Conservation (phyloP, 2,329 filamentous ascomycete species). For the Fusarium pininemorale region DNA sequence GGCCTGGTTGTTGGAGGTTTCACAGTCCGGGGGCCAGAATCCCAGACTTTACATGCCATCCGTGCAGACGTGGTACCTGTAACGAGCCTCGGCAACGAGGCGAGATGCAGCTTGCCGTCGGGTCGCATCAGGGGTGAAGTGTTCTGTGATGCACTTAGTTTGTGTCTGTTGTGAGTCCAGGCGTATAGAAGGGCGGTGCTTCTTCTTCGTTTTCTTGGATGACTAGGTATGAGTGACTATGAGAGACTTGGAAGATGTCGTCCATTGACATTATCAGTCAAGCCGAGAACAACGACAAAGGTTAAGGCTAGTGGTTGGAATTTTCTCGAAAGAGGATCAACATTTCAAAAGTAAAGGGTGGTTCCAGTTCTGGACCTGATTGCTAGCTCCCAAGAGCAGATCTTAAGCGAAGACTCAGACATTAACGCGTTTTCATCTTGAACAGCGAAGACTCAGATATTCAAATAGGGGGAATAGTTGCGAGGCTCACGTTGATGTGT, state of each 20-base stretch:
- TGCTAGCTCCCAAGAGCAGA: not conserved
- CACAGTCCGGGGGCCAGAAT: conserved; percentile 1
- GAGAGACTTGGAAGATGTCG: not conserved
- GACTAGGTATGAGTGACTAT: not conserved
- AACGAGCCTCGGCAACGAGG: conserved; percentile 32
- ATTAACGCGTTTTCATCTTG: not conserved
- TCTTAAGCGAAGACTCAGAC: not conserved
- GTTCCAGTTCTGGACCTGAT: not conserved
- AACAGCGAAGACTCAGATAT: not conserved
- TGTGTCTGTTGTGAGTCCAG: not conserved
- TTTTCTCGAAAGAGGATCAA: not conserved
- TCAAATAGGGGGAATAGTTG: conserved; percentile 14
- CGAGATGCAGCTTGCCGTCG: conserved; percentile 30
- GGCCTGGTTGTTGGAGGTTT: conserved; percentile 8
- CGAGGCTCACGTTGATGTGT: conserved; percentile 11
- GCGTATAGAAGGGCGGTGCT: not conserved
- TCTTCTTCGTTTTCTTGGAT: not conserved
- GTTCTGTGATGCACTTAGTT: not conserved
- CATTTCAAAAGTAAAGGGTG: not conserved
- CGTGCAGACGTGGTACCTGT: conserved; percentile 22
- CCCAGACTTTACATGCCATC: conserved; percentile 1
- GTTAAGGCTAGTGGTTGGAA: no score
- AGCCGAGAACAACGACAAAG: not conserved
- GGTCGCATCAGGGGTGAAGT: not conserved
- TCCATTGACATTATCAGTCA: not conserved